A percentile compares a stretch with the other conserved stretches of the same genome.
These are phyloP conservation scores for Teratosphaeria epicoccoides DNA, from an alignment of 2,329 filamentous ascomycete genomes.

Conservation along the genomic window DNA sequence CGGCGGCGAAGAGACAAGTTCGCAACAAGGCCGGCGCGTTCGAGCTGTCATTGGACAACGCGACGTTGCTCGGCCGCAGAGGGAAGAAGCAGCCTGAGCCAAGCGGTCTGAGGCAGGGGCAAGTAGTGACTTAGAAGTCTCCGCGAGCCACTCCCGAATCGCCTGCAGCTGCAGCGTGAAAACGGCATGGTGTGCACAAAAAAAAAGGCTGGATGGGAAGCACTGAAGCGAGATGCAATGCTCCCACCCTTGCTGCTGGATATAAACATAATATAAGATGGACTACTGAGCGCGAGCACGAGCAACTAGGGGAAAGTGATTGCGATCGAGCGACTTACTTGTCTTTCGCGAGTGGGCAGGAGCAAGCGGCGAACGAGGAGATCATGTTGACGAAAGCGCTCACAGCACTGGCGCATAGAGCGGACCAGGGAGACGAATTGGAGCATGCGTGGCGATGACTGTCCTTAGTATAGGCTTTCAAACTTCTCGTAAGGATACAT, in stretches of 20 bases:
- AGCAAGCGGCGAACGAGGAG: neutral
- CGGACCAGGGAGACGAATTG: neutral
- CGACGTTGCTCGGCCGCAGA: slow-evolving; percentile 71
- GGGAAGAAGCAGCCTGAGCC: slow-evolving; percentile 35
- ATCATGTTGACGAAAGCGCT: neutral
- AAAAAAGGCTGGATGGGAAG: neutral
- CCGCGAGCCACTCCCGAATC: neutral
- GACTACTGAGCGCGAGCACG: neutral
- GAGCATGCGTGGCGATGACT: neutral
- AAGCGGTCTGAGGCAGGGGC: slow-evolving; percentile 37
- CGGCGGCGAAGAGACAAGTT: slow-evolving; percentile 73
- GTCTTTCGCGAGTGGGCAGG: neutral
- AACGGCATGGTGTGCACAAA: neutral
- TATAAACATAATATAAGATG: neutral
- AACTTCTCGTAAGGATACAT: too few species aligned
- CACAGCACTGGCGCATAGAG: neutral
- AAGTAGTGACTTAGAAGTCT: slow-evolving; percentile 9
- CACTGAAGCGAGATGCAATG: neutral
- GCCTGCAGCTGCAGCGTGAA: neutral
- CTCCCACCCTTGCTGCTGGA: neutral
- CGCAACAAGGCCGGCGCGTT: slow-evolving; percentile 66
- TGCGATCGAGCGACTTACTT: neutral
- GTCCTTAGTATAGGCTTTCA: neutral
- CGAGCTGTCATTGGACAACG: slow-evolving; percentile 82
- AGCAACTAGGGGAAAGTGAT: neutral